Evolutionary conservation across 2,329 filamentous ascomycete genomes (phyloP).

Genomic region (Blumeria hordei): DNA sequence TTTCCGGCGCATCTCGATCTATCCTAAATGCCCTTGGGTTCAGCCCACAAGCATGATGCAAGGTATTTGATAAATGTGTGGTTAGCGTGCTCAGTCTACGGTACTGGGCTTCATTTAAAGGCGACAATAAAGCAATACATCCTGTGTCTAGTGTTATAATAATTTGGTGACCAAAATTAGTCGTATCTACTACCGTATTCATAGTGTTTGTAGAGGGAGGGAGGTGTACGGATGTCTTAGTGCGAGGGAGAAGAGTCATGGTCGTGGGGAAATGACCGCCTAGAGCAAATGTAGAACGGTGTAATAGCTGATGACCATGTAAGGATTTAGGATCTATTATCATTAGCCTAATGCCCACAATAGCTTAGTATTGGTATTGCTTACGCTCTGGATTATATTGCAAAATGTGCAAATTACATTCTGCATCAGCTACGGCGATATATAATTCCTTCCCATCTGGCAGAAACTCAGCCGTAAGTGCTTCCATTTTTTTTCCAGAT

Average conservation of each 20-base stretch:
- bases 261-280: slow-evolving; percentile 53
- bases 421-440: slow-evolving; percentile 60
- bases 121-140: slow-evolving; percentile 49
- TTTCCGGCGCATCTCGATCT: slow-evolving; percentile 24
- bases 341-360: background rate
- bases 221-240: slow-evolving; percentile 23
- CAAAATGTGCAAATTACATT: slow-evolving; percentile 68
- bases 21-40: slow-evolving; percentile 64
- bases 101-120: slow-evolving; percentile 59
- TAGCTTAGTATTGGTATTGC: slow-evolving; percentile 15
- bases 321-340: slow-evolving; percentile 67
- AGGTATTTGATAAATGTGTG: slow-evolving; percentile 50
- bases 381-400: slow-evolving; percentile 88
- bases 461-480: slow-evolving; percentile 65
- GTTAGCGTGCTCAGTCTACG: slow-evolving; percentile 62
- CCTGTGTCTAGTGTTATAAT: slow-evolving; percentile 57
- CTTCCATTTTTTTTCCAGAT: slow-evolving; percentile 51
- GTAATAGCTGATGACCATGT: slow-evolving; percentile 66
- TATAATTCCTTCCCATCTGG: slow-evolving; percentile 65
- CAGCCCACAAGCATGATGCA: slow-evolving; percentile 55
- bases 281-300: slow-evolving; percentile 68
- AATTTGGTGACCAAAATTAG: slow-evolving; percentile 22
- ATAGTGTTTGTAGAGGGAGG: slow-evolving; percentile 19
- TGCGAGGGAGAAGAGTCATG: slow-evolving; percentile 52
- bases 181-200: slow-evolving; percentile 9